A percentile compares a stretch with the other conserved stretches of the same genome.
phyloP scores from a whole-genome alignment of 495 filamentous ascomycete genomes.

The Penicillium simplicissimum region DNA sequence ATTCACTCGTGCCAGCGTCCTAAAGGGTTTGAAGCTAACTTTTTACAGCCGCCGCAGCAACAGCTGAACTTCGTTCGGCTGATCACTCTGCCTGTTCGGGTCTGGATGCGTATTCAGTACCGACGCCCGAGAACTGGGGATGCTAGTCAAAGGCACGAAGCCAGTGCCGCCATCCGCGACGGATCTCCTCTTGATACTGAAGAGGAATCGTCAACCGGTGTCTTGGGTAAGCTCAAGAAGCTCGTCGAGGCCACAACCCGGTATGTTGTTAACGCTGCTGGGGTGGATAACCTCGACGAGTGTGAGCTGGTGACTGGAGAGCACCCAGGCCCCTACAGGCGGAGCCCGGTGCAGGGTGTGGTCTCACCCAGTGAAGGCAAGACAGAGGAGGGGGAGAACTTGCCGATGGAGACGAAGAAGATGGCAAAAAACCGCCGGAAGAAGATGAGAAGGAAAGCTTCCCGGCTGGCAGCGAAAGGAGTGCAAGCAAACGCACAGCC shows the following conservation, averaged over 20 bases:
- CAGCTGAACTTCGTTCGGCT: conserved; percentile 6
- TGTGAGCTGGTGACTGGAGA: neutral
- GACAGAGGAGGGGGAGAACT: neutral
- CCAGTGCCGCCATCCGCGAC: neutral
- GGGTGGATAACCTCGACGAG: neutral
- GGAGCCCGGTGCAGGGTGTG: neutral
- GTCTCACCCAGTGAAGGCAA: neutral
- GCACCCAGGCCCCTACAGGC: neutral
- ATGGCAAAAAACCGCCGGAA: neutral
- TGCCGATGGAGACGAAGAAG: neutral
- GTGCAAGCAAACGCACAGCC: conserved; percentile 1
- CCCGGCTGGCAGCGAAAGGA: neutral
- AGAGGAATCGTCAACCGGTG: neutral
- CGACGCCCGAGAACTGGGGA: neutral
- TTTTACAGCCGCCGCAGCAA: neutral
- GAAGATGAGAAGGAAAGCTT: neutral
- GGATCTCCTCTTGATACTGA: neutral
- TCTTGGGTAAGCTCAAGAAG: neutral
- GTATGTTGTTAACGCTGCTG: neutral
- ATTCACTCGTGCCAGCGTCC: neutral
- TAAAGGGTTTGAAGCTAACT: conserved; percentile 1
- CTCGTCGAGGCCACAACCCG: neutral
- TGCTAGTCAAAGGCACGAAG: neutral
- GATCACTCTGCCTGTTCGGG: conserved; percentile 14
- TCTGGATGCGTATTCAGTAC: conserved; percentile 13